phyloP scores from a whole-genome alignment of 2,329 filamentous ascomycete species.

The Aspergillus oerlinghausenensis region DNA sequence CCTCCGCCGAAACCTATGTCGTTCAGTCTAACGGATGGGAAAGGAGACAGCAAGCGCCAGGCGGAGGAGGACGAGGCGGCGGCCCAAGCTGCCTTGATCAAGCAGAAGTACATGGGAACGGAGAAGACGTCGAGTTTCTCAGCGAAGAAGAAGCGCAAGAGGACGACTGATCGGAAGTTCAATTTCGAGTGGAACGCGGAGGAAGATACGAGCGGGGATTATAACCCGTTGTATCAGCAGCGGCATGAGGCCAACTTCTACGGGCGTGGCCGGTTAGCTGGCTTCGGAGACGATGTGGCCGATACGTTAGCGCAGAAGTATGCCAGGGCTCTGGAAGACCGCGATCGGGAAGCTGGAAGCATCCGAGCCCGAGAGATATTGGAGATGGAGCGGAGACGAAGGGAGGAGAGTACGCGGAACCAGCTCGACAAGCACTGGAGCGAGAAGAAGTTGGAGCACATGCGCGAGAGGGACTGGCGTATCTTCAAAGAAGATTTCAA shows the following conservation, averaged over 20 bases:
- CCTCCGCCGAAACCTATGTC: conserved; percentile 34
- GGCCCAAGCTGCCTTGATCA: conserved; percentile 68
- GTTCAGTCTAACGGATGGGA: conserved; percentile 30
- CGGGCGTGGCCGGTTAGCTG: conserved; percentile 62
- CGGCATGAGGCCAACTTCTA: conserved; percentile 65
- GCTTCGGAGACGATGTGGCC: conserved; percentile 57
- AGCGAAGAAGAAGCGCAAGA: conserved; percentile 89
- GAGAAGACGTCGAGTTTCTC: conserved; percentile 88
- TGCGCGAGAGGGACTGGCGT: conserved; percentile 97
- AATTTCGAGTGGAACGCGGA: conserved; percentile 97
- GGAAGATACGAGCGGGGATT: conserved; percentile 82
- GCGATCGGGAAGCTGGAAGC: conserved; percentile 70
- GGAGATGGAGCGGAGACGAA: conserved; percentile 75
- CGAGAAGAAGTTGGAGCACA: conserved; percentile 84
- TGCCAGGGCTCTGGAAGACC: conserved; percentile 66
- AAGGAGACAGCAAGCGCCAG: conserved; percentile 38
- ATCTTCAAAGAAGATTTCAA: conserved; percentile 99
- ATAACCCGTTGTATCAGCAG: conserved; percentile 74
- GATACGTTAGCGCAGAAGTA: conserved; percentile 52
- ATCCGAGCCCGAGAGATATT: conserved; percentile 74
- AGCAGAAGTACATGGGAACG: conserved; percentile 84
- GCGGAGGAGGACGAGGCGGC: conserved; percentile 54
- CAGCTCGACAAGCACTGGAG: conserved; percentile 92
- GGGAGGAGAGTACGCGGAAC: conserved; percentile 66
- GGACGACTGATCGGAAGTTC: conserved; percentile 94